Conservation (phyloP, 768 basidiomycete species). For the Lactarius vividus region DNA sequence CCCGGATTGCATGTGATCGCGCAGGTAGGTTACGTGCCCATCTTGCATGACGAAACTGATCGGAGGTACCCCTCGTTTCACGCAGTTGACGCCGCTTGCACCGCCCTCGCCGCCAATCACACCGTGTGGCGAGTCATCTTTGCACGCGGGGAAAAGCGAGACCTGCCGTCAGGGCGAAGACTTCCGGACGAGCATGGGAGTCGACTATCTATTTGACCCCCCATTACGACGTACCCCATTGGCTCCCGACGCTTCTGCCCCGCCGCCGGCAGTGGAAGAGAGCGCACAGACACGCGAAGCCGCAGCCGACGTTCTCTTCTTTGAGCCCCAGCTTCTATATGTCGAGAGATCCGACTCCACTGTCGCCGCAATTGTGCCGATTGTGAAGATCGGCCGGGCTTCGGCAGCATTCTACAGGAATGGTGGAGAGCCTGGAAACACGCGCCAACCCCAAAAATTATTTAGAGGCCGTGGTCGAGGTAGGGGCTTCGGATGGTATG, state of each 20-base stretch:
- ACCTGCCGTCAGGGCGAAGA: slow-evolving; percentile 2
- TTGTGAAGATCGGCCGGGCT: slow-evolving; percentile 12
- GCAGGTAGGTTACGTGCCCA: not conserved
- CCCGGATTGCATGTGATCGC: slow-evolving; percentile 1
- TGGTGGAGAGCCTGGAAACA: not conserved
- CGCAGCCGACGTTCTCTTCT: slow-evolving; percentile 18
- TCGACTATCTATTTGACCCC: slow-evolving; percentile 11
- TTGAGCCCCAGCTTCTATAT: not conserved
- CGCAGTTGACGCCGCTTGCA: not conserved
- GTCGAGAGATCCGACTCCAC: not conserved
- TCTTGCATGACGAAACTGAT: not conserved
- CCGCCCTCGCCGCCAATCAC: slow-evolving; percentile 6
- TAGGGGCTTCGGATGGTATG: not conserved
- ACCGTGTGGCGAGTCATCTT: not conserved
- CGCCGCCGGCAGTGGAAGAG: not conserved
- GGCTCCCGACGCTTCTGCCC: not conserved
- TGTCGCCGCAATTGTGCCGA: not conserved
- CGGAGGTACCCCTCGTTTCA: not conserved
- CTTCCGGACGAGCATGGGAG: slow-evolving; percentile 7
- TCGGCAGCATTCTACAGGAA: not conserved
- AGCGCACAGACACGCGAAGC: slow-evolving; percentile 18
- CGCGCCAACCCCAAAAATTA: not conserved
- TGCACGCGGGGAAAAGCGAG: not conserved
- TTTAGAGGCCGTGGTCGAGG: slow-evolving; percentile 6
- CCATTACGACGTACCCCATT: not conserved